Conservation (phyloP, 139 green algal species). For the Pleodorina starrii region DNA sequence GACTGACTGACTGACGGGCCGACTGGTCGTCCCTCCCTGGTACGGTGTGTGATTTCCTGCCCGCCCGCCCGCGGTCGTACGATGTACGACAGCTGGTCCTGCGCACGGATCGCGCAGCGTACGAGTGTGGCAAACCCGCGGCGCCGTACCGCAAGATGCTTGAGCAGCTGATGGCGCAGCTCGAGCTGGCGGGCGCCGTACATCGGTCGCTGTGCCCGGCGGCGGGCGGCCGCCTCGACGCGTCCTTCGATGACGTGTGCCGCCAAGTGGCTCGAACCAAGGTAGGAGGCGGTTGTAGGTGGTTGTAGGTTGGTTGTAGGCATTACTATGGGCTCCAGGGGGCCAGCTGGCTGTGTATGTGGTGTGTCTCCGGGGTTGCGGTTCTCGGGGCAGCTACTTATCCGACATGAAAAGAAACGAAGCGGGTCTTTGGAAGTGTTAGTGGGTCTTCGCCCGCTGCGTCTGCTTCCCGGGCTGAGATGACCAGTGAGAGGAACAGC, state of each 20-base stretch:
- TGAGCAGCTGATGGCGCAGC: constrained; percentile 57
- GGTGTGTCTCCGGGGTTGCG: no score
- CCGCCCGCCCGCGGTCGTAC: no score
- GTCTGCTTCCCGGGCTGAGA: no score
- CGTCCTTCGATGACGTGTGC: constrained; percentile 78
- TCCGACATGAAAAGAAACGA: no score
- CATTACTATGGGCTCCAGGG: no score
- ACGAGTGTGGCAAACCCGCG: constrained; percentile 60
- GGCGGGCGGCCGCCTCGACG: constrained; percentile 58
- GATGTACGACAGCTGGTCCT: constrained; percentile 48
- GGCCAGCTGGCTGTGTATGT: no score
- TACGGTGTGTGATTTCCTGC: neutral
- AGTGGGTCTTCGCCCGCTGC: no score
- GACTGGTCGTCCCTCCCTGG: neutral
- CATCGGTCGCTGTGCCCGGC: constrained; percentile 64
- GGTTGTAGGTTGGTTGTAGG: no score
- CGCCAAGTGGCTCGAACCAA: constrained; percentile 79
- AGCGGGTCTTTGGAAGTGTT: no score
- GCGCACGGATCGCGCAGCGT: constrained; percentile 57
- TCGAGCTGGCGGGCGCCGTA: constrained; percentile 64
- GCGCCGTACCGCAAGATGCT: constrained; percentile 73
- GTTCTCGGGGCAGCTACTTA: no score
- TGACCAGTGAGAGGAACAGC: no score
- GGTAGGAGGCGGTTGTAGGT: constrained; percentile 27
- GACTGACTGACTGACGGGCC: no score